phyloP scores from a whole-genome alignment of 169 alveolate species.

The Cryptosporidium xiaoi region DNA sequence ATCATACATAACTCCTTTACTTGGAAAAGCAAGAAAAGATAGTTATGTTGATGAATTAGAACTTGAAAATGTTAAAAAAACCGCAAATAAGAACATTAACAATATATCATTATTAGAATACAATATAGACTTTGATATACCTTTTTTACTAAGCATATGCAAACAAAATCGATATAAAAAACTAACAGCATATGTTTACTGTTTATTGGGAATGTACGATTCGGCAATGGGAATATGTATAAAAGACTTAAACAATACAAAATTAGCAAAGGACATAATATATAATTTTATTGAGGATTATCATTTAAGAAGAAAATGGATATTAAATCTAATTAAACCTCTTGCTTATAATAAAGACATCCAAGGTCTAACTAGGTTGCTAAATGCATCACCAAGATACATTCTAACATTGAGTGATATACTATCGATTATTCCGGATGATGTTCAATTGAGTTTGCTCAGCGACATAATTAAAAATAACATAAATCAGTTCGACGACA shows the following conservation, averaged over 20 bases:
- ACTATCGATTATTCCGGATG: conserved; percentile 54
- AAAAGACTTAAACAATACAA: conserved; percentile 41
- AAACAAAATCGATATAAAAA: conserved; percentile 24
- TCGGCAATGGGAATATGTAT: conserved; percentile 53
- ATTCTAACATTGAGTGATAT: conserved; percentile 61
- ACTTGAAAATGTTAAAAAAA: background rate
- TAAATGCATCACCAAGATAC: conserved; percentile 60
- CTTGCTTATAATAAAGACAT: conserved; percentile 51
- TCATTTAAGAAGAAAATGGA: conserved; percentile 61
- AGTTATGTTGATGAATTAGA: background rate
- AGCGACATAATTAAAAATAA: conserved; percentile 12
- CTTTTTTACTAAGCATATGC: conserved; percentile 55
- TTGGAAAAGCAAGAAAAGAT: conserved; percentile 48
- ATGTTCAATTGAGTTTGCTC: conserved; percentile 16
- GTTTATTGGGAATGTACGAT: conserved; percentile 63
- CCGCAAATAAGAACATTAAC: background rate
- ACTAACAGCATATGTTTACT: conserved; percentile 41
- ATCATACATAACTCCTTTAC: conserved; percentile 54
- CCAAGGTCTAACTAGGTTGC: conserved; percentile 41
- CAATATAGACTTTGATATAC: conserved; percentile 44
- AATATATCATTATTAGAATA: background rate
- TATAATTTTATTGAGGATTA: conserved; percentile 47
- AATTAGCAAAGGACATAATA: conserved; percentile 41
- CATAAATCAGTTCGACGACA: conserved; percentile 37
- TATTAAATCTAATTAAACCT: conserved; percentile 47